Evolutionary conservation across 176 grass and related monocot species (phyloP), one percentile per base, ranked within the genome.

Genomic region (Juncus effusus): DNA sequence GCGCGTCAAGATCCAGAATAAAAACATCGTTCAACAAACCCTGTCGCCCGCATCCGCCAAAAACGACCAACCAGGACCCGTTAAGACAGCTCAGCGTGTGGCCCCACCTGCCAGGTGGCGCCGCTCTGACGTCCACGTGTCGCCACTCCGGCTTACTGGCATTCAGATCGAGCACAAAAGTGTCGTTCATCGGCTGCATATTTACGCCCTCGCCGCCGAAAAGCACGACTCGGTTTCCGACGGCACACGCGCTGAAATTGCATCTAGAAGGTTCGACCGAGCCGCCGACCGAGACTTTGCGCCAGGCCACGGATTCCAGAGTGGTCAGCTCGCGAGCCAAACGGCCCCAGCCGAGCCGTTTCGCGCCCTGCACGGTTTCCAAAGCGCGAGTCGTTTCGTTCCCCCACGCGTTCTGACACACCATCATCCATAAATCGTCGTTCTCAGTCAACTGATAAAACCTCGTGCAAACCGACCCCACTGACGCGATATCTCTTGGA

Each of bases 141-240:
- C 93, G 91, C 93, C 91, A 96, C 80, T 90, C 91, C 39, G 87
- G 91, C 57, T 86, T 97, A 13, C 59, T 92, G 37, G 80, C 80
- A 69, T 74, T 97, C 74, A 97, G 81, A 63, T 92, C 93, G 75
- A 97, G 72, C 51, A 89, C 94, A 86, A 97, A 97, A 1, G 88
- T 97, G 75, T 97, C 88, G 72, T 92, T 97, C 88, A 92, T 93
- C 3, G 94, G 94, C 54, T 97, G 85, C 80, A 91, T 91, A 56
- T 97, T 86, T 74, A 97, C 83, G 54, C 94, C 88, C 81, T 97
- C 94, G 36, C 94, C 94, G 35, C 94, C 85, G 51, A 93, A 97
- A 77, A 93, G 85, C 64, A 97, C 88, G 77, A 92, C 85, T 36
- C 94, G 85, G 42, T 89, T 97, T 28, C 88, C 94, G 58, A 86